Conservation (phyloP, 2,329 filamentous ascomycete genomes). For the Cytospora paraplurivora region DNA sequence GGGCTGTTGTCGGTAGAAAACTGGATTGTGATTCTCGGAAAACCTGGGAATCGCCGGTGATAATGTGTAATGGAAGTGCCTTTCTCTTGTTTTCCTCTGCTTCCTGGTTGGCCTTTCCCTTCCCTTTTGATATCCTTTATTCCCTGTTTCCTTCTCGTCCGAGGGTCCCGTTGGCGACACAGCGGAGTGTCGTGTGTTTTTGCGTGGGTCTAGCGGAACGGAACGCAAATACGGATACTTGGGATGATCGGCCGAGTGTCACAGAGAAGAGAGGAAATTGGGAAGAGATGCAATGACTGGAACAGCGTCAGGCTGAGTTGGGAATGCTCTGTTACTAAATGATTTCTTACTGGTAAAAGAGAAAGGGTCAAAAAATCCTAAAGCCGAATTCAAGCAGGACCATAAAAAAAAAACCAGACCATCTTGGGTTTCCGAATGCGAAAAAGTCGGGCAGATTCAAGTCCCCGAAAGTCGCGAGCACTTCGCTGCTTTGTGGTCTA, state of each 20-base stretch:
- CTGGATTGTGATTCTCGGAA: neutral
- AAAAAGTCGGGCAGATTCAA: conserved; percentile 23
- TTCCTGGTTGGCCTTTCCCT: neutral
- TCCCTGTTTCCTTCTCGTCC: conserved; percentile 4
- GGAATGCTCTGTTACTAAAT: conserved; percentile 19
- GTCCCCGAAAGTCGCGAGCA: conserved; percentile 28
- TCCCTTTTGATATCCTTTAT: neutral
- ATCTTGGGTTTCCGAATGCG: conserved; percentile 3
- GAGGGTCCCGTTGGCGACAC: conserved; percentile 17
- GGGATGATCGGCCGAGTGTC: neutral
- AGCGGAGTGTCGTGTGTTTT: conserved; percentile 4
- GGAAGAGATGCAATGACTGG: neutral
- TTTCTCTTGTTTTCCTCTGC: neutral
- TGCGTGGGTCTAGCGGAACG: conserved; percentile 4
- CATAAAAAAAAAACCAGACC: neutral
- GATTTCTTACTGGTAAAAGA: neutral
- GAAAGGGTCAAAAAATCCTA: neutral
- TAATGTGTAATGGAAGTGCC: neutral
- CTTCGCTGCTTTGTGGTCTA: conserved; percentile 8
- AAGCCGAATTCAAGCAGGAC: neutral
- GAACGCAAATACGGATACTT: neutral
- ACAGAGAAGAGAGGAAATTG: neutral
- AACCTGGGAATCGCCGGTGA: neutral
- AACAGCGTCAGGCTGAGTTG: neutral
- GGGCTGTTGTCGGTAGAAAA: neutral